Evolutionary conservation across 108 stramenopile species (phyloP), one percentile per base, ranked within the genome.

Genomic region (Cyclotella choctawhatcheeana): DNA sequence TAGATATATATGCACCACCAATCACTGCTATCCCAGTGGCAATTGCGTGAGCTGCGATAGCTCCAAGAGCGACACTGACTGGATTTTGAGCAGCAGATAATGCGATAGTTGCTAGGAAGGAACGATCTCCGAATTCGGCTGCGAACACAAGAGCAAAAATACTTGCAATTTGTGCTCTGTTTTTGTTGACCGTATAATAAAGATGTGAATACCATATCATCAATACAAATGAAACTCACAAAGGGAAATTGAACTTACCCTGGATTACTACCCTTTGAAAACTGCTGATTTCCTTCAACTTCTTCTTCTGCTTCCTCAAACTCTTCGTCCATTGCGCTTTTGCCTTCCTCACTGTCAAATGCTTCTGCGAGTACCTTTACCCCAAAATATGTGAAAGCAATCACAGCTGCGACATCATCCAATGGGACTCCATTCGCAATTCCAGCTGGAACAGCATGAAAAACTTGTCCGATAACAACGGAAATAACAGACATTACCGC

Each of bases 81-180:
- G 97, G 95, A 69, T 99, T 96, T 79, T 99, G 97, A 44, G 97
- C 95, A 32, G 99, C 95, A 16, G 93, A 90, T 54, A 99, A 71
- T 8, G 99, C 98, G 56, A 99, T 99, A 20, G 99, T 99, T 25
- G 98, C 97, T 44, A 99, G 90, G 72, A 99, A 98, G 25, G 93
- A 95, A 48, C 95, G 86, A 77, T 96, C 95, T 51, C 95, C 95
- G 73, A 99, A 97, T 62, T 97, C 95, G 26, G 95, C 95, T n/a
- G 94, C 93, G 65, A 99, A 96, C 25, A 97, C 95, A 37, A 95
- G 76, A 2, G 84, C 90, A 69, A 95, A 95, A 29, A 88, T 92
- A 43, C 88, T 91, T 14, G 85, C 63, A 27, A 89, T 74, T 53
- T 89, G 88, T 18, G 88, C 86, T 44, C 87, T 88, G 58, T n/a